Conservation (phyloP, 306 rosid genomes). For the Macrotyloma uniflorum region DNA sequence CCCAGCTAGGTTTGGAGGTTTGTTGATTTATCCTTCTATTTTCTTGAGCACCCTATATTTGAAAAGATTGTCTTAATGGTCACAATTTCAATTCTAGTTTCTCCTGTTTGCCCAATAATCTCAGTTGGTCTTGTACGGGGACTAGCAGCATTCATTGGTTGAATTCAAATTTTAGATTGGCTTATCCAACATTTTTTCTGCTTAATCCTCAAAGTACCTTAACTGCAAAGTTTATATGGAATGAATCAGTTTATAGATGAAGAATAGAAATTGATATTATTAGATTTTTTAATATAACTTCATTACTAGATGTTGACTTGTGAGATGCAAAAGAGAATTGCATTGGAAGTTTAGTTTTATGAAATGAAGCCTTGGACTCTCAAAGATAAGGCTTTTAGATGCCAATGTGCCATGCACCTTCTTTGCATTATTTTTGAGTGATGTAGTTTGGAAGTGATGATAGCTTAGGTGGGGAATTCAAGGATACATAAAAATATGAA, state of each 20-base stretch:
- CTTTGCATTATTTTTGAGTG: not conserved
- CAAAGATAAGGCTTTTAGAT: not conserved
- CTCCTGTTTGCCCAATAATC: conserved; percentile 29
- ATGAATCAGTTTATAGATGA: not conserved
- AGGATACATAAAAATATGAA: not conserved
- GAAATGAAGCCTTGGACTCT: not conserved
- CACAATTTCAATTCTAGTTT: conserved; percentile 11
- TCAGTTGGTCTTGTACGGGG: not conserved
- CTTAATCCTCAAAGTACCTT: not conserved
- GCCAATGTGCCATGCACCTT: not conserved
- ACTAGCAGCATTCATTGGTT: not conserved
- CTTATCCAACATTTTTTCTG: not conserved
- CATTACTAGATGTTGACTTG: not conserved
- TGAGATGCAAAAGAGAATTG: not conserved
- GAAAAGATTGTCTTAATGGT: conserved; percentile 28
- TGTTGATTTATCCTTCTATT: conserved; percentile 44
- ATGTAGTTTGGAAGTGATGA: not conserved
- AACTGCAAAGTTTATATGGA: not conserved
- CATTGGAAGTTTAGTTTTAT: conserved; percentile 3
- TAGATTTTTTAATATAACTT: not conserved
- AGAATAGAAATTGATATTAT: not conserved
- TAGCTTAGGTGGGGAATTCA: not conserved
- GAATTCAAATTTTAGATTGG: not conserved
- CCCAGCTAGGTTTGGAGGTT: conserved; percentile 97
- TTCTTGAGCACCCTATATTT: conserved; percentile 31